A percentile compares a stretch with the other conserved stretches of the same genome.
phyloP scores from a whole-genome alignment of 495 filamentous ascomycete species.

The Filosporella fistucella region DNA sequence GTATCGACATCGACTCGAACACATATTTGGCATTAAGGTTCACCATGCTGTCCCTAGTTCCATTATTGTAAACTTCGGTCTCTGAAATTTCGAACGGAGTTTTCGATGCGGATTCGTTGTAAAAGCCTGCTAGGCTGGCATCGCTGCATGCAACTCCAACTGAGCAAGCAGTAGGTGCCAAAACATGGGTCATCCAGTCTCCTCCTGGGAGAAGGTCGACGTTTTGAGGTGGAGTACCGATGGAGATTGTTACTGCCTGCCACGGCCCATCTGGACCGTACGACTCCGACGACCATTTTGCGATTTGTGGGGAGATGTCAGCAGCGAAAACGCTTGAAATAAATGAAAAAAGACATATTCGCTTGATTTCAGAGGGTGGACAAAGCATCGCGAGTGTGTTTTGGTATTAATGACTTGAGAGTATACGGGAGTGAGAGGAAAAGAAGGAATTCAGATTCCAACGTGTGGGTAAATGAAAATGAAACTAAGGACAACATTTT shows the following conservation, averaged over 20 bases:
- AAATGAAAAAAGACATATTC: too few relatives aligned
- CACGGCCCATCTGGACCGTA: constrained; percentile 32
- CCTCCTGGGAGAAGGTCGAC: constrained; percentile 17
- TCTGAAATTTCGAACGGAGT: neutral
- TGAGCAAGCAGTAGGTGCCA: constrained; percentile 7
- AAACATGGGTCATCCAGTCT: constrained; percentile 3
- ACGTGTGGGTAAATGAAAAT: too few relatives aligned
- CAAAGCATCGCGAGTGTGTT: too few relatives aligned
- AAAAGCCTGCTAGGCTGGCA: constrained; percentile 5
- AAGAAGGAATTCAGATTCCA: too few relatives aligned
- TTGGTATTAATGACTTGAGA: too few relatives aligned
- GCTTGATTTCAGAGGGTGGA: too few relatives aligned
- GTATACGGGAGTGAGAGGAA: too few relatives aligned
- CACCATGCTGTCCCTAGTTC: too few relatives aligned
- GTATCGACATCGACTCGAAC: constrained; percentile 4
- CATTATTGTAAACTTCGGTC: constrained; percentile 1
- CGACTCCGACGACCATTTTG: constrained; percentile 14
- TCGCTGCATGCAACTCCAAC: neutral
- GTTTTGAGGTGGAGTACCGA: constrained; percentile 12
- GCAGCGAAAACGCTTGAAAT: too few relatives aligned
- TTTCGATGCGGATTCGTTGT: neutral
- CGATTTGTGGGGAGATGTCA: too few relatives aligned
- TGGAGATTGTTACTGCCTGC: constrained; percentile 23
- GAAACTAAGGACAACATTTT: too few relatives aligned
- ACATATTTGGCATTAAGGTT: constrained; percentile 6